These are phyloP conservation scores for Pleurotus pulmonarius DNA, from an alignment of 768 basidiomycete genomes.

Conservation along the genomic window DNA sequence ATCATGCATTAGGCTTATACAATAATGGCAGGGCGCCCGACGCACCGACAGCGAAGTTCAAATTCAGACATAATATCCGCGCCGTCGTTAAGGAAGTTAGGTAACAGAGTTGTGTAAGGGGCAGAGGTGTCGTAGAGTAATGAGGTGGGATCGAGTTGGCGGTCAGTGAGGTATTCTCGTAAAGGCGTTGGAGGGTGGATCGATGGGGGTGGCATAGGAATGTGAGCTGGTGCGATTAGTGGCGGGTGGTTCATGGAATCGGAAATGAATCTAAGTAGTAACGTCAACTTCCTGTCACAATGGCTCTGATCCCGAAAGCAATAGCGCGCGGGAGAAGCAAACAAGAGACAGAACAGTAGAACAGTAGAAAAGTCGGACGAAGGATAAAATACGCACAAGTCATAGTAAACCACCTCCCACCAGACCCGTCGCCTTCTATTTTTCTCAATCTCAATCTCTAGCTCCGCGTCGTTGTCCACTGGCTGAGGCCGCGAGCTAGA, in stretches of 20 bases:
- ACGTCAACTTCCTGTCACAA: too few relatives aligned
- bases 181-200: slow-evolving; percentile 55
- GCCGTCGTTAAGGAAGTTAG: slow-evolving; percentile 28
- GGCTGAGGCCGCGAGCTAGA: background rate
- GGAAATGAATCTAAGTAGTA: slow-evolving; percentile 53
- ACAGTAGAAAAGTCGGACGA: background rate
- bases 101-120: slow-evolving; percentile 40
- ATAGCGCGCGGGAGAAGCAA: slow-evolving; percentile 1
- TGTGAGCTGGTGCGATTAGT: slow-evolving; percentile 22
- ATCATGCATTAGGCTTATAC: slow-evolving; percentile 5
- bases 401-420: slow-evolving; percentile 81
- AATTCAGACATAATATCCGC: slow-evolving; percentile 30
- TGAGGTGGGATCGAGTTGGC: background rate
- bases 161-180: slow-evolving; percentile 46
- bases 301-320: background rate
- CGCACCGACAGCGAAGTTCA: slow-evolving; percentile 59
- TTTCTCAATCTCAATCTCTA: slow-evolving; percentile 12
- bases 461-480: slow-evolving; percentile 6
- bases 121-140: slow-evolving; percentile 13
- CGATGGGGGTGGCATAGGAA: slow-evolving; percentile 51
- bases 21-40: slow-evolving; percentile 10
- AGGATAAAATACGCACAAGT: slow-evolving; percentile 51
- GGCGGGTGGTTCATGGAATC: slow-evolving; percentile 65
- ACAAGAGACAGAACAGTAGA: background rate
- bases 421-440: slow-evolving; percentile 46